Evolutionary conservation across 352 stramenopile species (phyloP).

Genomic region (Pythium scleroteichum): DNA sequence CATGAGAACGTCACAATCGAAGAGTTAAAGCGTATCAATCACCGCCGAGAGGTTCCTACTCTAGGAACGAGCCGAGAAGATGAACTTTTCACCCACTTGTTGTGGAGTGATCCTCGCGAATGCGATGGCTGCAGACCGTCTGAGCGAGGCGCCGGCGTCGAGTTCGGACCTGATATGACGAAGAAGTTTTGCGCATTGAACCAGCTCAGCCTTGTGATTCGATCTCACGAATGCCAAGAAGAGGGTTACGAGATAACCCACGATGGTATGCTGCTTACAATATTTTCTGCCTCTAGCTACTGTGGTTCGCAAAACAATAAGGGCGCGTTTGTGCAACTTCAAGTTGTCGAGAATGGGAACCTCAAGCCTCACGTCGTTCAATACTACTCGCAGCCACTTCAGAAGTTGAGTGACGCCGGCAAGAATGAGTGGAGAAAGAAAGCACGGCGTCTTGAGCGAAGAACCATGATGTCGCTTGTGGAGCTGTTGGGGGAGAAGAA

Average conservation of each 20-base stretch:
- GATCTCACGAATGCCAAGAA: conserved; percentile 92
- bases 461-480: conserved; percentile 77
- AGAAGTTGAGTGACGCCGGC: conserved; percentile 65
- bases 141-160: conserved; percentile 86
- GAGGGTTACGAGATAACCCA: conserved; percentile 90
- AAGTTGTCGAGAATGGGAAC: conserved; percentile 65
- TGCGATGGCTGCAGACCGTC: conserved; percentile 62
- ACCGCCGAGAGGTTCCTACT: conserved; percentile 87
- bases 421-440: conserved; percentile 85
- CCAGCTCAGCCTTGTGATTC: conserved; percentile 87
- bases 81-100: conserved; percentile 88
- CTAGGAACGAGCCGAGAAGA: conserved; percentile 80
- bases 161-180: conserved; percentile 94
- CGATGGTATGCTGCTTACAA: conserved; percentile 83
- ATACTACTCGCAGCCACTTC: conserved; percentile 86
- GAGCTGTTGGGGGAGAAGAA: conserved; percentile 86
- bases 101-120: conserved; percentile 91
- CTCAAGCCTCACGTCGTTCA: conserved; percentile 92
- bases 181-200: conserved; percentile 88
- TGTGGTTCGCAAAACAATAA: conserved; percentile 92
- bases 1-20: conserved; percentile 87
- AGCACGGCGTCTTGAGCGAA: conserved; percentile 59
- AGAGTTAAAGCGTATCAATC: conserved; percentile 82
- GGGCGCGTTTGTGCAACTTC: conserved; percentile 70
- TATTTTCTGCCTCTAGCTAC: conserved; percentile 93